Conservation (phyloP, 371 early-diverging fungal genomes). For the Choanephora cucurbitarum region DNA sequence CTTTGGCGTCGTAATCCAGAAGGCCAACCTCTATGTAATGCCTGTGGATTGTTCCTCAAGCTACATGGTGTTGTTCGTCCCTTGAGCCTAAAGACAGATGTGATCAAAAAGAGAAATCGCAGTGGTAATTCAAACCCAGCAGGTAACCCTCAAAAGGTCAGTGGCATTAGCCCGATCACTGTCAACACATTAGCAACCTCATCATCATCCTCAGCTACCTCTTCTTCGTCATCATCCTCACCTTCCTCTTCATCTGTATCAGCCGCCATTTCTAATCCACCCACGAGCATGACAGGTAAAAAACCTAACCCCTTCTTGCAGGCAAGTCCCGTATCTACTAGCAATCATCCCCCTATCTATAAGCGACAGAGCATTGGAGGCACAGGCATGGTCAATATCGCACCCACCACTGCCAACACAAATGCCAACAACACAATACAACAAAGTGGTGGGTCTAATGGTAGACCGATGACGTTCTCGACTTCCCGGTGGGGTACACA, state of each 20-base stretch:
- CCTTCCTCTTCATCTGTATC: not conserved
- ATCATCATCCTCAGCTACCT: slow-evolving; percentile 1
- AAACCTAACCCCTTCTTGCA: slow-evolving; percentile 18
- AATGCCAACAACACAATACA: slow-evolving; percentile 1
- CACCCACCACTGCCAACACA: slow-evolving; percentile 2
- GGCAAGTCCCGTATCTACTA: not conserved
- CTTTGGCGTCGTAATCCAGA: slow-evolving; percentile 94
- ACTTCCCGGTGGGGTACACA: slow-evolving; percentile 32
- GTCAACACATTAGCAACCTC: not conserved
- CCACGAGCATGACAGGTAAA: slow-evolving; percentile 7
- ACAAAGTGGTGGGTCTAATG: slow-evolving; percentile 9
- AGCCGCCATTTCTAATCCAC: not conserved
- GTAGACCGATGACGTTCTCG: slow-evolving; percentile 38
- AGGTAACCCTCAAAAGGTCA: not conserved
- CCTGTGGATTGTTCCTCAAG: slow-evolving; percentile 75
- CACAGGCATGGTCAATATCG: slow-evolving; percentile 3
- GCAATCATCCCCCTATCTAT: not conserved
- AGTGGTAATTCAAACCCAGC: slow-evolving; percentile 12
- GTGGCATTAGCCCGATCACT: not conserved
- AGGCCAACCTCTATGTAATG: slow-evolving; percentile 68
- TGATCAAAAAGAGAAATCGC: slow-evolving; percentile 86
- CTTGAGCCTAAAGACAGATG: slow-evolving; percentile 76
- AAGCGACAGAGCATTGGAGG: slow-evolving; percentile 2
- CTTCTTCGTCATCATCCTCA: not conserved
- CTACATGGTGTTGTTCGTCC: slow-evolving; percentile 88